Evolutionary conservation across 106 monocot species (phyloP).

Genomic region (Allium fistulosum): DNA sequence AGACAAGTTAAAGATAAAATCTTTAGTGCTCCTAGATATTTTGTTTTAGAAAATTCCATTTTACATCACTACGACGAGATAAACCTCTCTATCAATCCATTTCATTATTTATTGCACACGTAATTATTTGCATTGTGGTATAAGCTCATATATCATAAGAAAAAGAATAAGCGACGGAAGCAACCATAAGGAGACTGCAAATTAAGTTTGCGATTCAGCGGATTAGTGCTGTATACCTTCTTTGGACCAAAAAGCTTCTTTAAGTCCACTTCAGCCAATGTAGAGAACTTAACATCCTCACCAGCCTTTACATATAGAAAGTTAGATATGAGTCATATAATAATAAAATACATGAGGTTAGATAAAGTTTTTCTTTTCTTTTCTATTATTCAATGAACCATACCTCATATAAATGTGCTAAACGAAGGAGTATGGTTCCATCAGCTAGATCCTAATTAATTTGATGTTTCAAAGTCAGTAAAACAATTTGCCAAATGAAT

Average conservation of each 20-base stretch:
- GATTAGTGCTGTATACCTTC: constrained; percentile 18
- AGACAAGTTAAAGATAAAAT: too few species aligned
- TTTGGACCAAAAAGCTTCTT: constrained; percentile 47
- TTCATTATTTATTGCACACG: too few species aligned
- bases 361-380: neutral
- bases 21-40: too few species aligned
- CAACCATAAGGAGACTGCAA: too few species aligned
- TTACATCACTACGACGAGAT: too few species aligned
- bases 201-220: too few species aligned
- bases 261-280: constrained; percentile 60
- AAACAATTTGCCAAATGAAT: neutral
- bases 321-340: neutral
- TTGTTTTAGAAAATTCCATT: too few species aligned
- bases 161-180: too few species aligned
- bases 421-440: constrained; percentile 55
- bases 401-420: constrained; percentile 90
- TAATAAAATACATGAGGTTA: neutral
- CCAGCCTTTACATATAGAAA: constrained; percentile 29
- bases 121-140: too few species aligned
- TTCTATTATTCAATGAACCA: neutral
- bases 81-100: too few species aligned
- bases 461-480: neutral
- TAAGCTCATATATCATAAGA: too few species aligned
- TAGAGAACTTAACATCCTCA: constrained; percentile 56
- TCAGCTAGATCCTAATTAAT: constrained; percentile 54